These are phyloP conservation scores for Dothidotthia symphoricarpi DNA, from an alignment of 2,329 filamentous ascomycete genomes.

Conservation along the genomic window DNA sequence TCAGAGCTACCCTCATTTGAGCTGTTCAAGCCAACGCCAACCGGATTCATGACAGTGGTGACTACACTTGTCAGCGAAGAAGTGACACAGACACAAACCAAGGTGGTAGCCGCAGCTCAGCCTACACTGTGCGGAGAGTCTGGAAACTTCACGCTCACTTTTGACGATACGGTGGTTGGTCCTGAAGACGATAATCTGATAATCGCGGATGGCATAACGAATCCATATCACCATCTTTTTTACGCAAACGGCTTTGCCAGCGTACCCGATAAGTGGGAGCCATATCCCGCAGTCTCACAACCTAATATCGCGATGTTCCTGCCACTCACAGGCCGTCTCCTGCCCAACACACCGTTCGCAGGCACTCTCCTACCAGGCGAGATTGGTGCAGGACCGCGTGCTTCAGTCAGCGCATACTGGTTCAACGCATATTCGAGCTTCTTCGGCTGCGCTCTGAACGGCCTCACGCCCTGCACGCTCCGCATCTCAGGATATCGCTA, in stretches of 20 bases:
- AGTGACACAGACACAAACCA: constrained; percentile 1
- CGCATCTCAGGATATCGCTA: constrained; percentile 50
- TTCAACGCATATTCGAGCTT: constrained; percentile 51
- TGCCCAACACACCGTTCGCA: constrained; percentile 29
- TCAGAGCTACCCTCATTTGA: constrained; percentile 21
- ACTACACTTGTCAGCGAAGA: constrained; percentile 7
- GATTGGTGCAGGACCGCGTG: constrained; percentile 48
- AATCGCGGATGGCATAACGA: constrained; percentile 43
- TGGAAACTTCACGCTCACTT: constrained; percentile 44
- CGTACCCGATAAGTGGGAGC: constrained; percentile 46
- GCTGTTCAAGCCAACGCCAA: constrained; percentile 12
- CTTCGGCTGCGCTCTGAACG: constrained; percentile 50
- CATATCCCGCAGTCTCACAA: constrained; percentile 47
- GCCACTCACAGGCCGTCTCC: constrained; percentile 33
- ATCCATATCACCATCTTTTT: constrained; percentile 53
- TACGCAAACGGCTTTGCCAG: constrained; percentile 54
- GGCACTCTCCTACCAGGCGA: constrained; percentile 45
- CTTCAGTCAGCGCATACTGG: constrained; percentile 48
- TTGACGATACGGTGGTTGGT: constrained; percentile 27
- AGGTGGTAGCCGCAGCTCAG: constrained; percentile 7
- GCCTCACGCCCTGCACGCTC: constrained; percentile 43
- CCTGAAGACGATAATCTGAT: constrained; percentile 36
- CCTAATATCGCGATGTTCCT: constrained; percentile 52
- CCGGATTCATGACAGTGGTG: constrained; percentile 14
- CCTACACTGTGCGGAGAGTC: constrained; percentile 44